Base-by-base conservation (phyloP, 2,329 filamentous ascomycete genomes). In the Pseudodiploospora longispora region DNA sequence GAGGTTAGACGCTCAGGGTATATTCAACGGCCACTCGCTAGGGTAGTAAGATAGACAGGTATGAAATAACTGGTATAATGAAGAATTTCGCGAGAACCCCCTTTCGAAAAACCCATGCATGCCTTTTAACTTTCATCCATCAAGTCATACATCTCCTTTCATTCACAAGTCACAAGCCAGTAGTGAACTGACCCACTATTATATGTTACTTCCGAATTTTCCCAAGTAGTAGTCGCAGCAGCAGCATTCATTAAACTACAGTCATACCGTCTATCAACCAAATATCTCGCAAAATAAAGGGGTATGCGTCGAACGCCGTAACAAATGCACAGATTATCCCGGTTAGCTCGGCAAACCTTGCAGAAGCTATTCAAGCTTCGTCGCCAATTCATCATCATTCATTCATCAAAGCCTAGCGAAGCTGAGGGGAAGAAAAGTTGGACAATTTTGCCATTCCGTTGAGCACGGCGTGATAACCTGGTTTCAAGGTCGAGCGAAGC, bases 291-390 rank as follows among this genome's bases (percentile, higher is more conserved):
- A 51, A 52, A 42, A 47, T 19, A 19, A 19, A 19, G 36, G 57
- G 59, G 59, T 63, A 62, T 61, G 59, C 52, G 50, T 59, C 55
- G 52, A 59, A 62, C 59, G 59, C 60, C 61, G 46, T 50, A 49
- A 51, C 19, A 57, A 61, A 61, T 62, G 59, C 57, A 59, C 49
- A 51, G 40, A 50, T 42, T 32, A 41, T 47, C 39, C 38, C 44
- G 34, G 38, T 34, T 39, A 30, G 35, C 30, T 32, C 31, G 46
- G 39, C 32, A 12, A 40, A 3, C 19, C 30, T 10, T 36, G 33
- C 36, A 38, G 10, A 33, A 31, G 39, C 38, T 19, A 10, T 12
- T 28, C 32, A 27, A 42, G 19, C 19, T 37, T 28, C n/a, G 35
- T 12, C 35, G 44, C 9, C 39, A 34, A 33, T 28, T 39, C 40